These are phyloP conservation scores for Colletotrichum chrysophilum DNA, from an alignment of 2,329 filamentous ascomycete genomes.

Conservation along the genomic window DNA sequence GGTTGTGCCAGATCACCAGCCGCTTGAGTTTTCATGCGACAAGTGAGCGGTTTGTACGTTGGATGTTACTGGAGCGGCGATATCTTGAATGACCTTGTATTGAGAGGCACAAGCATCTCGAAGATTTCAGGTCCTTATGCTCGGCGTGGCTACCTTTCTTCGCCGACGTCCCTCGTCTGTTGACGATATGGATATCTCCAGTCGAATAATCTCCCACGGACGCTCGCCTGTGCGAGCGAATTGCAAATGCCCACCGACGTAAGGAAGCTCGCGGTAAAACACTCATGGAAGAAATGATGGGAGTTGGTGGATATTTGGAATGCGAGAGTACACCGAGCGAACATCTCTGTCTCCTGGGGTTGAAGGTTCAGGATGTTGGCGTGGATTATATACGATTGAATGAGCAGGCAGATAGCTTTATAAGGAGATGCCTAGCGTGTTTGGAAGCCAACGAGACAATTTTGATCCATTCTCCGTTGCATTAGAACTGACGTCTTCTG, in stretches of 20 bases:
- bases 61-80: background rate
- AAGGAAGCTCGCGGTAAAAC: background rate
- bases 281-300: background rate
- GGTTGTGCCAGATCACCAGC: background rate
- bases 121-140: background rate
- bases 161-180: background rate
- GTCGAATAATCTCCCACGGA: background rate
- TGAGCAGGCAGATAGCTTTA: background rate
- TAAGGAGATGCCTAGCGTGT: background rate
- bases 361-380: rapidly evolving
- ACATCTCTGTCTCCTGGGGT: background rate
- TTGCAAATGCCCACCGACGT: background rate
- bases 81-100: background rate
- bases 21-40: background rate
- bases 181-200: background rate
- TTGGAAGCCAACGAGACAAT: background rate
- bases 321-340: too few species aligned
- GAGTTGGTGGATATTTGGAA: background rate
- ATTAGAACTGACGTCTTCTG: background rate
- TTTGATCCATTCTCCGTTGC: background rate
- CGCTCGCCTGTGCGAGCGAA: too few species aligned
- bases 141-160: background rate
- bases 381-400: rapidly evolving
- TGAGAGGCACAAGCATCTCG: background rate
- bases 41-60: background rate